These are phyloP conservation scores for Fusarium longipes DNA, from an alignment of 2,329 filamentous ascomycete species.

Conservation along the genomic window DNA sequence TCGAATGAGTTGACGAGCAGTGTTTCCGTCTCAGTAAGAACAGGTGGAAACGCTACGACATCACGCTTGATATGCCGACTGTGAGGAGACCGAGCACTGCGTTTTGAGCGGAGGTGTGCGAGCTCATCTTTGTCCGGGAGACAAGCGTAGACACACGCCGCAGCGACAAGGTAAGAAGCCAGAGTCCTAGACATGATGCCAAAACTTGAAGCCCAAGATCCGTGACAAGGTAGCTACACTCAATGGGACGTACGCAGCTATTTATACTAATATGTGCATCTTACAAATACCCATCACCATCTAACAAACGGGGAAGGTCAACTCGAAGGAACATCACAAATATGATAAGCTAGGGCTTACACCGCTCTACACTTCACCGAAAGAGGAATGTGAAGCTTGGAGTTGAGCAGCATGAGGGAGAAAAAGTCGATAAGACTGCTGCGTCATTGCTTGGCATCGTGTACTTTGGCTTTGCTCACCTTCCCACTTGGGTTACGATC, in stretches of 20 bases:
- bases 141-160: slow-evolving; percentile 33
- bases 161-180: slow-evolving; percentile 19
- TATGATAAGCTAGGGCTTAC: slow-evolving; percentile 30
- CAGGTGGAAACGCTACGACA: not conserved
- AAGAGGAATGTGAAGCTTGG: slow-evolving; percentile 28
- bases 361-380: slow-evolving; percentile 13
- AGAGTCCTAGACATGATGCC: slow-evolving; percentile 25
- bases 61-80: slow-evolving; percentile 24
- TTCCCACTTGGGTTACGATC: slow-evolving; percentile 25
- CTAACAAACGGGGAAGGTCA: slow-evolving; percentile 8
- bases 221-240: accelerated
- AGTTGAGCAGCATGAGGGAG: not conserved
- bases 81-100: not conserved
- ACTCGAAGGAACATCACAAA: not conserved
- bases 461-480: slow-evolving; percentile 1
- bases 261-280: not conserved
- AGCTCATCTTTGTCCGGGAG: slow-evolving; percentile 31
- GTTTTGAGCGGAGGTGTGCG: slow-evolving; percentile 8
- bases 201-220: too few species aligned
- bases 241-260: not conserved
- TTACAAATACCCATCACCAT: not conserved
- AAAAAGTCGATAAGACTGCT: slow-evolving; percentile 24
- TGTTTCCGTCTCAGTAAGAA: slow-evolving; percentile 12
- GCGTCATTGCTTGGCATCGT: slow-evolving; percentile 33
- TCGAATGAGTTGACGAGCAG: slow-evolving; percentile 34